Evolutionary conservation across 257 asterid genomes (phyloP).

Genomic region (Marsdenia floribunda): DNA sequence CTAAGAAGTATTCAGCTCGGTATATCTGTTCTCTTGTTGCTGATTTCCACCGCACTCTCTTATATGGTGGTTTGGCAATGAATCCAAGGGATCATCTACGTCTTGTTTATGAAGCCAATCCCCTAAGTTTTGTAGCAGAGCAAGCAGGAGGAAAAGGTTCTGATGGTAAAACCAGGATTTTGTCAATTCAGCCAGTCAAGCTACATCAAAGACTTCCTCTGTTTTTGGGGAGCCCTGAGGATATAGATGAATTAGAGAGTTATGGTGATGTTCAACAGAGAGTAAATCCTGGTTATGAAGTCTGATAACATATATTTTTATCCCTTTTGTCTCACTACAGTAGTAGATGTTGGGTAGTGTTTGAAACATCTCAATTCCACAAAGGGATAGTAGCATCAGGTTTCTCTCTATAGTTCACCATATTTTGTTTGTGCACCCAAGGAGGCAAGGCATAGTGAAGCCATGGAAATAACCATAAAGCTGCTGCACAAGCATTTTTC

Average conservation of each 20-base stretch:
- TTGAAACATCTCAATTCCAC: not conserved
- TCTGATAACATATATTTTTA: conserved; percentile 30
- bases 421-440: not conserved
- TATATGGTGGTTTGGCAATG: conserved; percentile 91
- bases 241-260: conserved; percentile 72
- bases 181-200: conserved; percentile 78
- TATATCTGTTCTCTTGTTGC: conserved; percentile 96
- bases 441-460: no score
- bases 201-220: conserved; percentile 84
- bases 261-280: conserved; percentile 88
- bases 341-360: not conserved
- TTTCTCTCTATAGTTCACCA: not conserved
- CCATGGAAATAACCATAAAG: no score
- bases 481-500: no score
- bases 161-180: conserved; percentile 67
- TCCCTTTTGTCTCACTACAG: no score
- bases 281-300: conserved; percentile 90
- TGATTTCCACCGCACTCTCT: conserved; percentile 86
- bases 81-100: conserved; percentile 97
- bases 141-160: conserved; percentile 91
- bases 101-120: conserved; percentile 93
- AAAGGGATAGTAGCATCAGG: not conserved
- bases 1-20: conserved; percentile 92
- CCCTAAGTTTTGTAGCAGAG: conserved; percentile 79
- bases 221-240: conserved; percentile 85